phyloP scores from a whole-genome alignment of 169 alveolate genomes.

The Haemoproteus tartakovskyi region DNA sequence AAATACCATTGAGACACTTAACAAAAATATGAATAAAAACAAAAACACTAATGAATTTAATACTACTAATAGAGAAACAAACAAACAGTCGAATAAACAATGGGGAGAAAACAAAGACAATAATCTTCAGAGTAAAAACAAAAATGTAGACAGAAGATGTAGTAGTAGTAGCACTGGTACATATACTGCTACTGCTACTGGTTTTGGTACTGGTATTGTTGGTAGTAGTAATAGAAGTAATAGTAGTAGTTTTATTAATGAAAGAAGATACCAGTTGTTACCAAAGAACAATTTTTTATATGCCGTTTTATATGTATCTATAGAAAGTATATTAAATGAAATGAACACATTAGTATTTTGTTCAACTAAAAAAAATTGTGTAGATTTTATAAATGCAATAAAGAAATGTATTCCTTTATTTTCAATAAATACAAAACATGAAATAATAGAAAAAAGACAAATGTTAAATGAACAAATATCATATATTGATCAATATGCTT shows the following conservation, averaged over 20 bases:
- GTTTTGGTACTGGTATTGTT: too few species aligned
- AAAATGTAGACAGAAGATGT: too few species aligned
- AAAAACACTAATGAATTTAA: too few species aligned
- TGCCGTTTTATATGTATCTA: conserved; percentile 11
- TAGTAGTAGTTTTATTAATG: conserved; percentile 1
- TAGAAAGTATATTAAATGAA: conserved; percentile 12
- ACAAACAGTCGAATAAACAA: too few species aligned
- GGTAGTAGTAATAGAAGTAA: too few species aligned
- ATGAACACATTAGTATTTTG: conserved; percentile 47
- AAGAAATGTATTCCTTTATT: conserved; percentile 3
- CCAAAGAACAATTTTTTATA: conserved; percentile 3
- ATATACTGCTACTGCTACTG: too few species aligned
- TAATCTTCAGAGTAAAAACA: too few species aligned
- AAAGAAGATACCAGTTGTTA: not conserved
- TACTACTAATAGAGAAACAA: too few species aligned
- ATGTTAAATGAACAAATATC: conserved; percentile 15
- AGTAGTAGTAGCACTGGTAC: too few species aligned
- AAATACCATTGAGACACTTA: too few species aligned
- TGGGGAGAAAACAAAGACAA: too few species aligned
- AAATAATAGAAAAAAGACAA: conserved; percentile 3
- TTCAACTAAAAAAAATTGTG: conserved; percentile 46
- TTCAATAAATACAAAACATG: not conserved
- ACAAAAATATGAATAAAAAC: too few species aligned
- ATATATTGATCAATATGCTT: conserved; percentile 12
- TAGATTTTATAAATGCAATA: conserved; percentile 12